phyloP scores from a whole-genome alignment of 805 yeast genomes.

The Kluyveromyces siamensis region DNA sequence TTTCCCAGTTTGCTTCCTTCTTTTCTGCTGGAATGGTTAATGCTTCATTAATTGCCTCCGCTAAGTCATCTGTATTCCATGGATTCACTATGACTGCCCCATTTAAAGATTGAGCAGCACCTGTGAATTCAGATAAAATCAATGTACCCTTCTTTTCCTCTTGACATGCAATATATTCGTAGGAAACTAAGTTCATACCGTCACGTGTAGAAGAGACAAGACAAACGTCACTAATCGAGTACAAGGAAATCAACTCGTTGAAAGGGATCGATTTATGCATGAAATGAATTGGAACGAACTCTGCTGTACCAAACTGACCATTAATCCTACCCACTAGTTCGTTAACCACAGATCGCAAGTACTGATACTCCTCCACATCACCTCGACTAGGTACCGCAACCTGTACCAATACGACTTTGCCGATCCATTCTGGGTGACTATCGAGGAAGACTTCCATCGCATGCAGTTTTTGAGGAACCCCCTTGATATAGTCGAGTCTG shows the following conservation, averaged over 20 bases:
- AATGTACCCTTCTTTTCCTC: slow-evolving; percentile 75
- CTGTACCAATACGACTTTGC: slow-evolving; percentile 90
- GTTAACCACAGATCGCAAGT: slow-evolving; percentile 85
- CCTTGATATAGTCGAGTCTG: slow-evolving; percentile 92
- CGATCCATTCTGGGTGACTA: slow-evolving; percentile 97
- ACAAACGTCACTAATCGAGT: slow-evolving; percentile 82
- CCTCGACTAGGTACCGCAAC: slow-evolving; percentile 97
- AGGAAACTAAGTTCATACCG: slow-evolving; percentile 96
- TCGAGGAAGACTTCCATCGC: slow-evolving; percentile 89
- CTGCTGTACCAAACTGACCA: slow-evolving; percentile 93
- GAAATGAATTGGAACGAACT: slow-evolving; percentile 95
- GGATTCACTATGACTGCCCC: slow-evolving; percentile 94
- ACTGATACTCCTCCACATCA: slow-evolving; percentile 96
- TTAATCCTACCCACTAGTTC: slow-evolving; percentile 95
- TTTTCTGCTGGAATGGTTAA: slow-evolving; percentile 80
- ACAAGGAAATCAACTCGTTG: slow-evolving; percentile 83
- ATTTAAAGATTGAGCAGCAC: slow-evolving; percentile 96
- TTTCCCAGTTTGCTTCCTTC: slow-evolving; percentile 66
- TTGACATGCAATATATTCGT: slow-evolving; percentile 96
- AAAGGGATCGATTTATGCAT: slow-evolving; percentile 88
- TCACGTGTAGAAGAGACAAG: slow-evolving; percentile 91
- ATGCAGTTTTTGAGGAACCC: slow-evolving; percentile 94
- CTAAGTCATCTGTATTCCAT: slow-evolving; percentile 94
- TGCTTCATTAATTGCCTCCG: slow-evolving; percentile 78
- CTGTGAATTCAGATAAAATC: slow-evolving; percentile 90